Base-by-base conservation (phyloP, 2,329 filamentous ascomycete genomes). In the Pseudonectria foliicola region DNA sequence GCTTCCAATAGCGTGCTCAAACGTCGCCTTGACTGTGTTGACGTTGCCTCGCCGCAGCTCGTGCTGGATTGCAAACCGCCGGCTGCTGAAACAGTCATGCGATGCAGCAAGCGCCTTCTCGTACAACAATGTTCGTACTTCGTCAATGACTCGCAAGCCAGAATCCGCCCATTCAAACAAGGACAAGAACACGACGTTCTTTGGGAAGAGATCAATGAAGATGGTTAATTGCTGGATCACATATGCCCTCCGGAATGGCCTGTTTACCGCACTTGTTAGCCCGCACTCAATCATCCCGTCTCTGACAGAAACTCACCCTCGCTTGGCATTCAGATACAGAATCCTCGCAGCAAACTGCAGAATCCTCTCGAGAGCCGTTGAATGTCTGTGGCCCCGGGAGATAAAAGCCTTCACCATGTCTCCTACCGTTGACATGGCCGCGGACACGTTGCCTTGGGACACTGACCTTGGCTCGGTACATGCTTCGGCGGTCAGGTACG, bases 111-210 rank as follows among this genome's bases (percentile, higher is more conserved):
- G 57, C 0, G 77, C 58, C 51, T 70, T 70, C 53, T 70, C 67
- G 13, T 70, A 60, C 10, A 89, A 63, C 7, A 85, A 61, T 6
- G 73, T 67, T n/a, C 84, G 77, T 13, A 93, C 75, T 13, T 85
- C 82, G 47, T 93, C 85, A 42, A 87, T 75, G 35, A 92, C 71
- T 15, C 80, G 74, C 28, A 86, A 75, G 7, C 80, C 75, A 2
- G 77, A 69, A 53, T 90, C 81, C 42, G 85, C 80, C 67, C 80
- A 84, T n/a, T 79, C 73, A 44, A 82, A 82, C 1, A 92, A 62
- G 2, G 73, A 67, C 1, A 93, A 69, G 42, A 95, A 81, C 6
- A 86, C 68, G 2, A 78, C 84, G 61, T 95, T 95, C 31, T 68
- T 67, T 0, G 88, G 86, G 54, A 88, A 94, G 6, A 63, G 54